Evolutionary conservation across 768 basidiomycete species (phyloP), one percentile per base, ranked within the genome.

Genomic region (Clavulina sp.): DNA sequence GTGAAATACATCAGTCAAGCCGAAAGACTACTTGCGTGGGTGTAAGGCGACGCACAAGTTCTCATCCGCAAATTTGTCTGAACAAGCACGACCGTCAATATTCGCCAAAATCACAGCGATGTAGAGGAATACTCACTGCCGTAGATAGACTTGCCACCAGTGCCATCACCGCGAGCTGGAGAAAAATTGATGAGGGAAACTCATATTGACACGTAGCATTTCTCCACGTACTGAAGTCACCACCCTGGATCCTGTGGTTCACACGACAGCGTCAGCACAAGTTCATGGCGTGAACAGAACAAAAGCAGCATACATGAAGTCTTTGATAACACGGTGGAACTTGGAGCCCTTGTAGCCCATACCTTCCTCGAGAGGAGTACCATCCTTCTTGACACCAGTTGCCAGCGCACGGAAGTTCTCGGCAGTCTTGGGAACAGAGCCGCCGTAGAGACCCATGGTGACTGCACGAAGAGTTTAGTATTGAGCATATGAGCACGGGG

Each of bases 361-460:
- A 46, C 43, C 43, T 62, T 73, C 93, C 18, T 81, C 88, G 50
- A 84, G 75, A 18, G 77, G 76, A 1, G 73, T 72, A 54, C 84
- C 85, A 53, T 84, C 77, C 69, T 82, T 86, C 59, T 74, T 77
- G 60, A 78, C 71, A 53, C 92, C 86, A 33, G 88, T 86, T 9
- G 85, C 71, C 58, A 99, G 74, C 46, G 89, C 87, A 52, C 89
- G 82, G 78, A 97, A 97, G 76, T 97, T 97, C 74, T 91, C 92
- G 24, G 72, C 91, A 30, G 92, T 96, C 69, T 92, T 92, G 51
- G 92, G 92, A 43, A 95, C 91, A 44, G 88, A 88, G 43, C 43
- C 43, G 26, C 3, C 49, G 26, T 13, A 46, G 13, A 46, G 26
- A 24, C 43, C 43, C 13, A 46, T 13, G 26, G 43, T 46, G 43